phyloP scores from a whole-genome alignment of 805 yeast genomes.

The Spathaspora hagerdaliae region DNA sequence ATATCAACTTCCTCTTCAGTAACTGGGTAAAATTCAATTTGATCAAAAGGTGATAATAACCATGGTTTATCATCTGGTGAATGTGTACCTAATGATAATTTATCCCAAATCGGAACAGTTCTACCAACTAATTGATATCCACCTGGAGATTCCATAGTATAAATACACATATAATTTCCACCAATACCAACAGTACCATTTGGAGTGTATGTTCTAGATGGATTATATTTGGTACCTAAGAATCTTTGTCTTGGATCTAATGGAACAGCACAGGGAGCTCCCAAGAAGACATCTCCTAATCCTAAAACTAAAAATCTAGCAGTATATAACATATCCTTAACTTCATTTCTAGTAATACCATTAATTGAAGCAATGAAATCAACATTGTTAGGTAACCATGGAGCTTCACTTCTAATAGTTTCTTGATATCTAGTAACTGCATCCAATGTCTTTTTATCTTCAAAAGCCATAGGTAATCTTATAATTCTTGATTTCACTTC shows the following conservation, averaged over 20 bases:
- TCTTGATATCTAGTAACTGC: slow-evolving; percentile 91
- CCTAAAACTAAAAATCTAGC: slow-evolving; percentile 93
- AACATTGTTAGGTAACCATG: slow-evolving; percentile 97
- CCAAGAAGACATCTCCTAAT: slow-evolving; percentile 93
- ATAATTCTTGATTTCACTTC: slow-evolving; percentile 76
- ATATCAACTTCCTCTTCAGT: slow-evolving; percentile 76
- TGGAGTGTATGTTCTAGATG: slow-evolving; percentile 93
- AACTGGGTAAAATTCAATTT: slow-evolving; percentile 91
- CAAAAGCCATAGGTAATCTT: slow-evolving; percentile 93
- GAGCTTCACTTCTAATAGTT: slow-evolving; percentile 89
- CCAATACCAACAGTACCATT: slow-evolving; percentile 98
- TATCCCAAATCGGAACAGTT: slow-evolving; percentile 98
- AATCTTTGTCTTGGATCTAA: slow-evolving; percentile 94
- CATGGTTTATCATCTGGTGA: slow-evolving; percentile 59
- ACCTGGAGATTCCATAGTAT: slow-evolving; percentile 98
- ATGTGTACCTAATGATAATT: slow-evolving; percentile 71
- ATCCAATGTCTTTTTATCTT: slow-evolving; percentile 81
- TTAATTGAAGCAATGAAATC: slow-evolving; percentile 91
- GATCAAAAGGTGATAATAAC: slow-evolving; percentile 90
- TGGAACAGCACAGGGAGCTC: slow-evolving; percentile 99
- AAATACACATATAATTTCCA: slow-evolving; percentile 98
- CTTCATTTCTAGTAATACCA: slow-evolving; percentile 70
- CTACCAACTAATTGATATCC: slow-evolving; percentile 97
- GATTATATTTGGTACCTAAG: slow-evolving; percentile 91
- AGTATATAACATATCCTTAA: slow-evolving; percentile 78